Base-by-base conservation (phyloP, 768 basidiomycete genomes). In the Ramaria sp. region DNA sequence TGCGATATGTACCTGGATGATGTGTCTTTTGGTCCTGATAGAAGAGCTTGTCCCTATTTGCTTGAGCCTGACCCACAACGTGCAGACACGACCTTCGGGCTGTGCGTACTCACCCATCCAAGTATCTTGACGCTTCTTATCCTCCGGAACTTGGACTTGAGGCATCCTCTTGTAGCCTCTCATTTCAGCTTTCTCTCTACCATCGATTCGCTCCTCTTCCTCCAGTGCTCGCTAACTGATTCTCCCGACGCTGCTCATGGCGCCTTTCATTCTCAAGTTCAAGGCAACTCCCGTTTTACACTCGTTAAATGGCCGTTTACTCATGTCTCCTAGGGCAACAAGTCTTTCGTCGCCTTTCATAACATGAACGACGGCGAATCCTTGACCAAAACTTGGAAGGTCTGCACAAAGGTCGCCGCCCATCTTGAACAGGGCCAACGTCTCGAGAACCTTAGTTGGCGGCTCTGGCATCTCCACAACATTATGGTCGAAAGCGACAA, bases 261-360 rank as follows among this genome's bases (percentile, higher is more conserved):
- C 53, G 42, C 72, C 72, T 34, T 62, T 65, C 55, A 60, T 63
- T 25, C 64, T 65, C 61, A 65, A 65, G 61, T 65, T 65, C 64
- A 65, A 65, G 61, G 64, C 60, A 41, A 50, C 51, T 50, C 37
- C 37, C 52, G 25, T 47, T 25, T 51, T 34, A 37, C 50, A 20
- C 51, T 27, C 34, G 49, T 53, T 57, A 44, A 54, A 34, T 5
- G 41, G 30, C 16, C 38, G 43, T 48, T 18, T 56, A 15, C 16
- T 36, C 42, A 34, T 18, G 12, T 49, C 12, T 36, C 50, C 50
- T 64, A 77, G 89, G 88, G 89, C 71, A 92, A 92, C 81, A 92
- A 91, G 75, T 91, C 89, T 67, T 92, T 92, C 68, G 86, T 91
- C 69, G 88, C 89, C 58, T 92, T 92, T 72, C 86, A 85, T 68